Base-by-base conservation (phyloP, 2,329 filamentous ascomycete species). In the Penicillium sp. region DNA sequence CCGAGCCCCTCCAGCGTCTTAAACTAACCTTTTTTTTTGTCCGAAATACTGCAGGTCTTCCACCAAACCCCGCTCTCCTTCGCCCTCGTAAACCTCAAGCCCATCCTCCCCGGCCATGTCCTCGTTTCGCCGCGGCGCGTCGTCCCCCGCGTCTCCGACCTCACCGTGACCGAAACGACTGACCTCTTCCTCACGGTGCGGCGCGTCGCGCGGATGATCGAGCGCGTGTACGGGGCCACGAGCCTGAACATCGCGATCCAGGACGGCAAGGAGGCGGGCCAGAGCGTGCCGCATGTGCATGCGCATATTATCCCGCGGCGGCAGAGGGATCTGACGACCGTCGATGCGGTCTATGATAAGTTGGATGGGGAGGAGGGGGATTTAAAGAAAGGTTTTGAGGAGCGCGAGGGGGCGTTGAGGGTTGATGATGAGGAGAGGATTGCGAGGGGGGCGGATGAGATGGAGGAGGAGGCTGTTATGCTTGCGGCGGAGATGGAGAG, bases 231-330 rank as follows among this genome's bases (percentile, higher is more conserved):
- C 74, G 73, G 84, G 38, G 90, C 88, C 6, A 88, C 91, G 9
- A 91, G 91, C 63, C 90, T 98, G 79, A 98, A 97, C 74, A 89
- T 99, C 54, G 93, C 94, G 0, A 86, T 99, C n/a, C 95, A 99
- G 76, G 95, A 99, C 76, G 95, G 95, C 21, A 81, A 84, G 35
- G 92, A 93, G 63, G 92, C 95, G 1, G 95, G 95, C 0, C 95
- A 99, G 84, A 97, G 92, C 61, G 94, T 99, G 49, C 84, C 92
- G 8, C 95, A 99, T 79, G 88, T 97, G 15, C 95, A 99, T 79
- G 91, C 93, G 29, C 95, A 99, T 80, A 86, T 97, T 53, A 94
- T 97, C 58, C 93, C 93, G 21, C 82, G 93, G 41, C 82, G 81
- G 62, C 81, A 80, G 61, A 85, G 79, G 8, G 87, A 90, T 77